phyloP scores from a whole-genome alignment of 1,284 basidiomycete species.

The Rhodotorula sp. region DNA sequence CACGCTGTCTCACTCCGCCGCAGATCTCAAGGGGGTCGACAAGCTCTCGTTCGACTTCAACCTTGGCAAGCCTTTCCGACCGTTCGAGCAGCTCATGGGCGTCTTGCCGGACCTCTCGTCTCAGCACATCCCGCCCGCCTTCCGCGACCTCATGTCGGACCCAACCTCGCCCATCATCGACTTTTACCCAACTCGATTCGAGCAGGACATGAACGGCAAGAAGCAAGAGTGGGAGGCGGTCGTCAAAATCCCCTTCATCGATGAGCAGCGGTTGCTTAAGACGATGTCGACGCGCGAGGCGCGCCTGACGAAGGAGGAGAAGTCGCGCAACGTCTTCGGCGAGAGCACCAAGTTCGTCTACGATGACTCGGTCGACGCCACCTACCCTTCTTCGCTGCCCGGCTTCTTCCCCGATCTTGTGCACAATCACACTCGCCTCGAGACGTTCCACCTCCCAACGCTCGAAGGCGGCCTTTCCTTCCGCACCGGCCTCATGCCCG shows the following conservation, averaged over 20 bases:
- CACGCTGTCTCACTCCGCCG: neutral
- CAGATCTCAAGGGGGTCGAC: constrained; percentile 75
- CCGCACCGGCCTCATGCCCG: constrained; percentile 80
- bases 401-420: constrained; percentile 92
- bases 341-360: constrained; percentile 76
- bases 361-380: constrained; percentile 56
- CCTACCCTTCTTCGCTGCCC: constrained; percentile 87
- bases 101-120: constrained; percentile 87
- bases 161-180: constrained; percentile 83
- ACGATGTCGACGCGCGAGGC: constrained; percentile 83
- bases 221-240: constrained; percentile 98
- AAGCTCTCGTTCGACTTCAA: constrained; percentile 81
- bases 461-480: constrained; percentile 78
- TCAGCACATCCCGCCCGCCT: constrained; percentile 81
- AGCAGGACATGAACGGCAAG: constrained; percentile 94
- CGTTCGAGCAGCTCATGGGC: constrained; percentile 98
- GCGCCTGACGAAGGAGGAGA: constrained; percentile 74
- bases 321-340: constrained; percentile 72
- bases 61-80: constrained; percentile 84
- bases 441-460: constrained; percentile 75
- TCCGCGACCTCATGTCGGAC: constrained; percentile 86
- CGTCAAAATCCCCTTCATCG: constrained; percentile 98
- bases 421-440: constrained; percentile 74
- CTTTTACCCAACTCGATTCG: constrained; percentile 91
- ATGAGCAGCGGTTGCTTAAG: constrained; percentile 71